These are phyloP conservation scores for Lentinula sp. DNA, from an alignment of 768 basidiomycete genomes.

Conservation along the genomic window DNA sequence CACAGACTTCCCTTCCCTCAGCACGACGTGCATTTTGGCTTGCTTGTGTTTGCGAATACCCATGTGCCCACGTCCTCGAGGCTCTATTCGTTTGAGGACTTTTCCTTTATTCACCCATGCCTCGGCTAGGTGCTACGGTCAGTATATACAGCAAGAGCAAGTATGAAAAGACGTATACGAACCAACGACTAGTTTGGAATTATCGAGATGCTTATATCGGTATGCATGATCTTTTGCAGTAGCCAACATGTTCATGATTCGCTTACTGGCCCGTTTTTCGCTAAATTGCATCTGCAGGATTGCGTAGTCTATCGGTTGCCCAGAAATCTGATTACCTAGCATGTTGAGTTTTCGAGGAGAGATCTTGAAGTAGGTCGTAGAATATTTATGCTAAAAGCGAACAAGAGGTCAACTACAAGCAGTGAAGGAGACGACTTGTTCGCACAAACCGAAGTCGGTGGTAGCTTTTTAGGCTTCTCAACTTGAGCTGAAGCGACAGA, in stretches of 20 bases:
- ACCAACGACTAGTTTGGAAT: slow-evolving; percentile 78
- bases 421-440: not conserved
- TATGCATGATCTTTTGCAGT: slow-evolving; percentile 83
- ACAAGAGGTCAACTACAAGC: not conserved
- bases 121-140: slow-evolving; percentile 52
- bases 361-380: slow-evolving; percentile 89
- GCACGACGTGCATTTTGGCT: slow-evolving; percentile 66
- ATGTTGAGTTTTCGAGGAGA: slow-evolving; percentile 90
- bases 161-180: slow-evolving; percentile 20
- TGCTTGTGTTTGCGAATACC: slow-evolving; percentile 76
- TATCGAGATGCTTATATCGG: slow-evolving; percentile 68
- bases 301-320: slow-evolving; percentile 89
- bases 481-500: not conserved
- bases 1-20: slow-evolving; percentile 77
- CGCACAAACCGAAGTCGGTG: not conserved
- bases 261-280: slow-evolving; percentile 82
- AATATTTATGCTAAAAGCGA: slow-evolving; percentile 75
- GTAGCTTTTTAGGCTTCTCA: not conserved
- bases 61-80: slow-evolving; percentile 74
- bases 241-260: slow-evolving; percentile 85
- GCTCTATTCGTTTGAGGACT: slow-evolving; percentile 61
- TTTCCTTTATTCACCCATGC: slow-evolving; percentile 92
- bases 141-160: not conserved
- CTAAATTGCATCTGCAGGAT: slow-evolving; percentile 97
- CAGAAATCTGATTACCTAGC: slow-evolving; percentile 81